A percentile compares a stretch with the other conserved stretches of the same genome.
Evolutionary conservation across 2,329 filamentous ascomycete species (phyloP).

Genomic region (Capronia americana): DNA sequence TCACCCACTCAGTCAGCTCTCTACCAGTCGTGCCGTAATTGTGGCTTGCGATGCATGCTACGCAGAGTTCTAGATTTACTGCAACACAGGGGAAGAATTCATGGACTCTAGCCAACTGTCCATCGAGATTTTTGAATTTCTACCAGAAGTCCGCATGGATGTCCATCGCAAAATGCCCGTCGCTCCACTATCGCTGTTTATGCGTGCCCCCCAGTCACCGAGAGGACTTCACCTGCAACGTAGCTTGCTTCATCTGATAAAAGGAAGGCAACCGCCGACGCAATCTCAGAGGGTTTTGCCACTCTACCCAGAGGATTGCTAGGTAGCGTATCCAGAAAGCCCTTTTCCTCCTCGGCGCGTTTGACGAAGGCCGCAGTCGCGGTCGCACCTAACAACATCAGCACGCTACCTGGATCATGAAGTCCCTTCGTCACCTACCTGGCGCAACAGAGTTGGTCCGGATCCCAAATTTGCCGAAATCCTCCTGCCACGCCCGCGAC

Average conservation of each 20-base stretch:
- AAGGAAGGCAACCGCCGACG: conserved; percentile 55
- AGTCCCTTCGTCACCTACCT: conserved; percentile 16
- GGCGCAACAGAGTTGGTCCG: conserved; percentile 46
- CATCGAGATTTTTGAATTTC: neutral
- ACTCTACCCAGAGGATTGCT: conserved; percentile 25
- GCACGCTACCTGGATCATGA: neutral
- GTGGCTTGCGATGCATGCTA: neutral
- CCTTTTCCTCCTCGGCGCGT: conserved; percentile 26
- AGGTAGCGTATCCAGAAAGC: conserved; percentile 28
- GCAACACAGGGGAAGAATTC: neutral
- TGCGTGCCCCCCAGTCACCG: conserved; percentile 25
- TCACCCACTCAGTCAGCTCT: neutral
- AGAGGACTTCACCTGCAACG: conserved; percentile 28
- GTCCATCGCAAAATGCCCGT: neutral
- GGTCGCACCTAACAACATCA: conserved; percentile 20
- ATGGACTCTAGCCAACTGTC: neutral
- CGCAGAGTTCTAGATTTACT: neutral
- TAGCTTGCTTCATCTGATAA: conserved; percentile 55
- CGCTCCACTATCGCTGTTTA: neutral
- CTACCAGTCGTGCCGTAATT: neutral
- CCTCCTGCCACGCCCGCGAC: conserved; percentile 49
- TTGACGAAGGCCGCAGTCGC: conserved; percentile 27
- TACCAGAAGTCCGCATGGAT: neutral
- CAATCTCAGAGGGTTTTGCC: conserved; percentile 43
- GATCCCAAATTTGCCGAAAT: conserved; percentile 44